These are phyloP conservation scores for Microdochium bolleyi DNA, from an alignment of 2,329 filamentous ascomycete species.

Conservation along the genomic window DNA sequence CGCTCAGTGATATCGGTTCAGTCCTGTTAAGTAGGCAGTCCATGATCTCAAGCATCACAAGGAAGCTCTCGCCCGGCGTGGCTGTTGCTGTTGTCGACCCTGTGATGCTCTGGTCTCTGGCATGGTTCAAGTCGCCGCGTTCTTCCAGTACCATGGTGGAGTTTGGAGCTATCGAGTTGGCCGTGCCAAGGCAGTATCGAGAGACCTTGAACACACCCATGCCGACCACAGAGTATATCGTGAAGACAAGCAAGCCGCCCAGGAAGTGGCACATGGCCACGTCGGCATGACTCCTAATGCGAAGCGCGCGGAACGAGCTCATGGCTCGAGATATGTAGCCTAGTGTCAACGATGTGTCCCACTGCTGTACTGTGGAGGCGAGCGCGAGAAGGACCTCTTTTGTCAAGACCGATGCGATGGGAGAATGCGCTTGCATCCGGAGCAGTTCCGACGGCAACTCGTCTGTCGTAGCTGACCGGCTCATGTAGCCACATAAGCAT, in stretches of 20 bases:
- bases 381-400: too few species aligned
- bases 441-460: too few species aligned
- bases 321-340: conserved; percentile 12
- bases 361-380: too few species aligned
- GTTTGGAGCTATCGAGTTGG: conserved; percentile 8
- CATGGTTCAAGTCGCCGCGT: not conserved
- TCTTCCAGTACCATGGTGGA: not conserved
- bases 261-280: conserved; percentile 12
- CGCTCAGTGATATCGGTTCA: conserved; percentile 9
- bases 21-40: conserved; percentile 15
- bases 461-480: too few species aligned
- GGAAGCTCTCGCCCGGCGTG: conserved; percentile 9
- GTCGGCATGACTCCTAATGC: conserved; percentile 10
- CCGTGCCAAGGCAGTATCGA: conserved; percentile 12
- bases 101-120: not conserved
- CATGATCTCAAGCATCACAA: conserved; percentile 16
- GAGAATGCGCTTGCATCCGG: too few species aligned
- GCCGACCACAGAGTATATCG: conserved; percentile 15
- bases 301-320: conserved; percentile 11
- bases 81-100: too few species aligned
- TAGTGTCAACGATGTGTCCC: conserved; percentile 5
- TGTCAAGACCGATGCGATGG: too few species aligned
- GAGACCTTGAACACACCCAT: conserved; percentile 15
- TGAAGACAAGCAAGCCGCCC: conserved; percentile 12
- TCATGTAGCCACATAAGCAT: too few species aligned